phyloP scores from a whole-genome alignment of 2,329 filamentous ascomycete species.

The Orbilia oligospora region DNA sequence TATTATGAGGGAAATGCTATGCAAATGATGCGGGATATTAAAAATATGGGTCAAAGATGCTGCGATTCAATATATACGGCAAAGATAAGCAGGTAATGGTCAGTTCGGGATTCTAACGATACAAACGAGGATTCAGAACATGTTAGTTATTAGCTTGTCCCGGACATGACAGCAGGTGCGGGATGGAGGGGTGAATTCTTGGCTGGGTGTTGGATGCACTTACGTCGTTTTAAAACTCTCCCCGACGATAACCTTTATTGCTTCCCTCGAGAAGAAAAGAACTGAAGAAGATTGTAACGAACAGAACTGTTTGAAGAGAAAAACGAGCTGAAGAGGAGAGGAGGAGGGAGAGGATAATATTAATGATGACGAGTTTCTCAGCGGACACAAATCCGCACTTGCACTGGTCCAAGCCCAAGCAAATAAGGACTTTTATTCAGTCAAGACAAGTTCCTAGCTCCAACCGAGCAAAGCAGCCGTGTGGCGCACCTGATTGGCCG shows the following conservation, averaged over 20 bases:
- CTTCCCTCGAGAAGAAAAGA: constrained; percentile 45
- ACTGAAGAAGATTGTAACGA: constrained; percentile 31
- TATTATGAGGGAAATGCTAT: constrained; percentile 25
- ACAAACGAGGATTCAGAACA: constrained; percentile 26
- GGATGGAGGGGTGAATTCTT: constrained; percentile 57
- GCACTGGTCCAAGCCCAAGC: constrained; percentile 10
- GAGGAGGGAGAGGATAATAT: constrained; percentile 33
- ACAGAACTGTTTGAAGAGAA: constrained; percentile 45
- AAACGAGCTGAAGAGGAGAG: constrained; percentile 43
- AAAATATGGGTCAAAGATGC: constrained; percentile 35
- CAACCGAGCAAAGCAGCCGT: constrained; percentile 49
- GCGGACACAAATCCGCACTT: constrained; percentile 46
- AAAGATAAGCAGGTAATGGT: constrained; percentile 32
- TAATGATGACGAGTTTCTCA: constrained; percentile 58
- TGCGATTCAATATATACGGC: constrained; percentile 47
- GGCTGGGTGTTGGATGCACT: constrained; percentile 51
- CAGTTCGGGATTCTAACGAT: constrained; percentile 53
- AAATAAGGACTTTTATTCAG: constrained; percentile 49
- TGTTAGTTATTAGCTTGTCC: constrained; percentile 46
- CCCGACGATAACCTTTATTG: constrained; percentile 26
- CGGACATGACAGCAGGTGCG: constrained; percentile 33
- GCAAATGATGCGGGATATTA: constrained; percentile 38
- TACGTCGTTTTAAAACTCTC: constrained; percentile 43
- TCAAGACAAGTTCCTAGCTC: constrained; percentile 59
- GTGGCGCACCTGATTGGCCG: constrained; percentile 48